phyloP scores from a whole-genome alignment of 2,329 filamentous ascomycete species.

The Clonostachys sp. region DNA sequence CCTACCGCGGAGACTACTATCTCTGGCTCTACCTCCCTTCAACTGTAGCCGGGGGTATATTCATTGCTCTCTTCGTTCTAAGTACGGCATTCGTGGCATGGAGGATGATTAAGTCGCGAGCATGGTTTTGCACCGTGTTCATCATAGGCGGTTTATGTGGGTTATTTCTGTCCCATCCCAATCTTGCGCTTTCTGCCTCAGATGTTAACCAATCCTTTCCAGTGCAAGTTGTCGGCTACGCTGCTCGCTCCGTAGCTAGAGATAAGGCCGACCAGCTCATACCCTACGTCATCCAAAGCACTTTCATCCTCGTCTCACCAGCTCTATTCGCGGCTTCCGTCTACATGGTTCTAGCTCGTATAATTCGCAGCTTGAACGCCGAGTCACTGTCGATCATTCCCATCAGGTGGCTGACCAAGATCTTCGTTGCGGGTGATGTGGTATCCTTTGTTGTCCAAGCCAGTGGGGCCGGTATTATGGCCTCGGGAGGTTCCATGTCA shows the following conservation, averaged over 20 bases:
- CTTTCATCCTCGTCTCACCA: conserved; percentile 33
- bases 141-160: too few species aligned
- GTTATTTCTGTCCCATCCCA: too few species aligned
- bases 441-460: conserved; percentile 20
- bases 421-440: conserved; percentile 23
- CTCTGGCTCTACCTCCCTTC: too few species aligned
- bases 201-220: background rate
- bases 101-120: too few species aligned
- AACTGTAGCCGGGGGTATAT: too few species aligned
- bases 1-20: too few species aligned
- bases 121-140: too few species aligned
- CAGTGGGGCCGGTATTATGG: conserved; percentile 18
- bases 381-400: conserved; percentile 11
- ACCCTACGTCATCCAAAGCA: conserved; percentile 24
- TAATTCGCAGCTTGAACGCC: conserved; percentile 21
- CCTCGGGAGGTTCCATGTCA: conserved; percentile 11
- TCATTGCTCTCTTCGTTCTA: too few species aligned
- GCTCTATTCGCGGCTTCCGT: conserved; percentile 38
- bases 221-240: conserved; percentile 30
- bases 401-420: conserved; percentile 16
- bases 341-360: conserved; percentile 37
- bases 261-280: conserved; percentile 12
- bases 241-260: conserved; percentile 12
- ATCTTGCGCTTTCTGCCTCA: too few species aligned
- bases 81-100: too few species aligned